Evolutionary conservation across 106 monocot genomes (phyloP).

Genomic region (Dendrobium nobile): DNA sequence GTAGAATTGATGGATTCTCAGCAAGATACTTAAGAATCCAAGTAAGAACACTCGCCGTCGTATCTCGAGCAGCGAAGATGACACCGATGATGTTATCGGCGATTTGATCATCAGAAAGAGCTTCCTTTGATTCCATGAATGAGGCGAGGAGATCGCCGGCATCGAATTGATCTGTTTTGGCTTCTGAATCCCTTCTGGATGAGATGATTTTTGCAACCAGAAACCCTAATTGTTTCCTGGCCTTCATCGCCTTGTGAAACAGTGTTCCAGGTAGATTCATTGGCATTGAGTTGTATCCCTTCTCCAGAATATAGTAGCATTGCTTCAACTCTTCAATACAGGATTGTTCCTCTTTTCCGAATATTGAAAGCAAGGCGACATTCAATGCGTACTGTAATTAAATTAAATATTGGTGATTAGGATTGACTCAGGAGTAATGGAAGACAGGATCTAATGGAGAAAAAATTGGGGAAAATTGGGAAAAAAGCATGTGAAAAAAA

Average conservation of each 20-base stretch:
- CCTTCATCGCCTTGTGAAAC: slow-evolving; percentile 83
- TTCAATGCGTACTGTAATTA: slow-evolving; percentile 67
- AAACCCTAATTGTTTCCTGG: slow-evolving; percentile 40
- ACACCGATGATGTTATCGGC: slow-evolving; percentile 91
- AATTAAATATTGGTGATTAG: neutral
- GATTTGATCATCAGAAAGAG: slow-evolving; percentile 78
- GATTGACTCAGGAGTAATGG: neutral
- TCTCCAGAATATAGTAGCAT: slow-evolving; percentile 78
- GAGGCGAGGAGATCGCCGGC: slow-evolving; percentile 63
- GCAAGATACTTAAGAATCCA: slow-evolving; percentile 95
- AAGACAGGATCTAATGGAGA: neutral
- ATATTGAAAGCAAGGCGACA: slow-evolving; percentile 78
- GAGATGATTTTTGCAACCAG: slow-evolving; percentile 49
- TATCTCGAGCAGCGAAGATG: slow-evolving; percentile 89
- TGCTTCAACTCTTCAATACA: slow-evolving; percentile 62
- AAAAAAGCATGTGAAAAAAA: too few species aligned
- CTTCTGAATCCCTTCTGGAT: slow-evolving; percentile 30
- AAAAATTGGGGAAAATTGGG: too few species aligned
- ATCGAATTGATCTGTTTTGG: neutral
- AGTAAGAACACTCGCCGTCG: slow-evolving; percentile 88
- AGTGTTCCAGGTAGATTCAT: slow-evolving; percentile 88
- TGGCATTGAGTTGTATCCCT: slow-evolving; percentile 96
- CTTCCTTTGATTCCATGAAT: slow-evolving; percentile 57
- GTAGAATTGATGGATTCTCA: slow-evolving; percentile 66
- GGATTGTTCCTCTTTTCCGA: slow-evolving; percentile 52